phyloP scores from a whole-genome alignment of 768 basidiomycete genomes.

The Rhodotorula paludigena region DNA sequence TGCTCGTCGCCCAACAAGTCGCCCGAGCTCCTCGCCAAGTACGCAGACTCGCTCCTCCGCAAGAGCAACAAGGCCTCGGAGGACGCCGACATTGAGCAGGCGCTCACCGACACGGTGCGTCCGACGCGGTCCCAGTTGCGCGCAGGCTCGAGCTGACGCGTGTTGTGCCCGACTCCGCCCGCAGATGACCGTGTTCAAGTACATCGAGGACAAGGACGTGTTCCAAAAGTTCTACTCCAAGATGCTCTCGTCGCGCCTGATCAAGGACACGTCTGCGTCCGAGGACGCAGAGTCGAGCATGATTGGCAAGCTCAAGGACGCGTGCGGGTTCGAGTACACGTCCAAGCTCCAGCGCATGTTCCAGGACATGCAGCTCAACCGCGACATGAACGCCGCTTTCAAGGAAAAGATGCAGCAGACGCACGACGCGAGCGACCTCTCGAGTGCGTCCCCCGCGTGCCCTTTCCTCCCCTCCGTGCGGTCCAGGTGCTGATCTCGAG shows the following conservation, averaged over 20 bases:
- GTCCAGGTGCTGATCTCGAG: no score
- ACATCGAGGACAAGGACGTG: conserved; percentile 96
- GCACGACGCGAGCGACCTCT: conserved; percentile 65
- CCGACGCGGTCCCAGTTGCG: not conserved
- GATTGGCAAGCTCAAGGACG: conserved; percentile 95
- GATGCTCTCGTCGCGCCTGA: conserved; percentile 85
- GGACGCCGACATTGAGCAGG: conserved; percentile 82
- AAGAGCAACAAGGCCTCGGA: conserved; percentile 96
- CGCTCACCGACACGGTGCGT: conserved; percentile 80
- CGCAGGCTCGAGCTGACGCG: not conserved
- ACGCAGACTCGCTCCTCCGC: conserved; percentile 77
- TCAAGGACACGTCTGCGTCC: conserved; percentile 82
- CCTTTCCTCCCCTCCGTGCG: not conserved
- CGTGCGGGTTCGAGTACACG: conserved; percentile 94
- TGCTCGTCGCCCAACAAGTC: conserved; percentile 76
- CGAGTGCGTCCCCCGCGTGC: conserved; percentile 42
- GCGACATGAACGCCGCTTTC: conserved; percentile 91
- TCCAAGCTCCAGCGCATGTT: conserved; percentile 96
- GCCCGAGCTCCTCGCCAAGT: conserved; percentile 85
- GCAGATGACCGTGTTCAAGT: conserved; percentile 96
- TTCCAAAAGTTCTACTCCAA: conserved; percentile 98
- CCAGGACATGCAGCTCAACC: conserved; percentile 90
- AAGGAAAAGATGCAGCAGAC: conserved; percentile 80
- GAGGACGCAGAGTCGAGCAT: conserved; percentile 96
- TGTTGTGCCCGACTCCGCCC: not conserved